A percentile compares a stretch with the other conserved stretches of the same genome.
Evolutionary conservation across 371 early-diverging fungal genomes (phyloP).

Genomic region (Globomyces sp.): DNA sequence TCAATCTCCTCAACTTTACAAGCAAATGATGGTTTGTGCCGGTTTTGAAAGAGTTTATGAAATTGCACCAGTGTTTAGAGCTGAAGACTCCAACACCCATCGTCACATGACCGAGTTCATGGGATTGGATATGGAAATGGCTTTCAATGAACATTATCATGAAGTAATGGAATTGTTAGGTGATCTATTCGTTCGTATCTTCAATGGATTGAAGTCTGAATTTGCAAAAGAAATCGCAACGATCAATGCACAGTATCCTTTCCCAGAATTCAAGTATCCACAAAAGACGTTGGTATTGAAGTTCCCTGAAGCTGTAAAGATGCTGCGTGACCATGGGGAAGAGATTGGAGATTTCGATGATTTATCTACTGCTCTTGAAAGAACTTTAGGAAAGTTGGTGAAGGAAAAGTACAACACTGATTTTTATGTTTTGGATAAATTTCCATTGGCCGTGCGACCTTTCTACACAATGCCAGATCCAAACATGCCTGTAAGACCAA

Average conservation of each 20-base stretch:
- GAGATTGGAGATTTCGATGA: slow-evolving; percentile 95
- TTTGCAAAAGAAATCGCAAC: slow-evolving; percentile 83
- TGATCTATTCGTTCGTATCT: slow-evolving; percentile 89
- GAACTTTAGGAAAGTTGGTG: slow-evolving; percentile 89
- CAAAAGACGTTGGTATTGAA: slow-evolving; percentile 86
- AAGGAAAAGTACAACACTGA: slow-evolving; percentile 96
- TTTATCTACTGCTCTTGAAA: slow-evolving; percentile 92
- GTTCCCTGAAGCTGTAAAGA: slow-evolving; percentile 88
- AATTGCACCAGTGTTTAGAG: slow-evolving; percentile 99
- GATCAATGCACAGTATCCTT: slow-evolving; percentile 90
- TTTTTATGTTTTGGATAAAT: slow-evolving; percentile 99
- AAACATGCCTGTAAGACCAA: slow-evolving; percentile 53
- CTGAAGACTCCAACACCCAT: slow-evolving; percentile 98
- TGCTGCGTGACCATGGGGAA: slow-evolving; percentile 89
- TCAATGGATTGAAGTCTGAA: slow-evolving; percentile 80
- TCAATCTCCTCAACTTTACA: slow-evolving; percentile 99
- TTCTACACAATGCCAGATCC: slow-evolving; percentile 99
- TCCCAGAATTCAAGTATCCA: slow-evolving; percentile 86
- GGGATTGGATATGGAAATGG: slow-evolving; percentile 99
- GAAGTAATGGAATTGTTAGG: slow-evolving; percentile 93
- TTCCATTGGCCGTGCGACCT: slow-evolving; percentile 95
- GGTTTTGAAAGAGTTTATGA: slow-evolving; percentile 99
- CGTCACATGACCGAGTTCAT: slow-evolving; percentile 99
- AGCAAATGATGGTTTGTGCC: slow-evolving; percentile 99
- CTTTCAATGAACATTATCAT: slow-evolving; percentile 97